Percentiles rank a stretch among this genome's conserved stretches.
Conservation (phyloP, 1,284 basidiomycete genomes). For the Heimioporus retisporus region DNA sequence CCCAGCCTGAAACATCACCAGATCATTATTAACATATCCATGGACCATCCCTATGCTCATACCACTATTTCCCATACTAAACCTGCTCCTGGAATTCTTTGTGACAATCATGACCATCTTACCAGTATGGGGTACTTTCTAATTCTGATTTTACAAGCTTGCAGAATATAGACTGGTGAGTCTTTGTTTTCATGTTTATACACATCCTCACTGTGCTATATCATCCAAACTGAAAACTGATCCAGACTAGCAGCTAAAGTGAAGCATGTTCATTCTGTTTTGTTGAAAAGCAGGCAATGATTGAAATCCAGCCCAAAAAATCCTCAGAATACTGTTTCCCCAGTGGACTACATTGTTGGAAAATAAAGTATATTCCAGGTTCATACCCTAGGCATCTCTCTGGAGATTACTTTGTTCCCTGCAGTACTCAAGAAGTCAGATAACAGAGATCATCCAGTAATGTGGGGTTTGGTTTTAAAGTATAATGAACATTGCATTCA, state of each 20-base stretch:
- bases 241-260: slow-evolving; percentile 80
- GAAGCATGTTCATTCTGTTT: slow-evolving; percentile 51
- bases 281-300: slow-evolving; percentile 15
- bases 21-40: too few species aligned
- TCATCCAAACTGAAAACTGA: slow-evolving; percentile 76
- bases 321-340: slow-evolving; percentile 81
- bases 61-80: too few species aligned
- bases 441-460: slow-evolving; percentile 78
- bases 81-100: neutral
- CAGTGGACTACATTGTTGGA: slow-evolving; percentile 76
- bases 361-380: slow-evolving; percentile 66
- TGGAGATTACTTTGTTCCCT: slow-evolving; percentile 63
- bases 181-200: slow-evolving; percentile 1
- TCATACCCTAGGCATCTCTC: neutral
- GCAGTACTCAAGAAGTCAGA: slow-evolving; percentile 84
- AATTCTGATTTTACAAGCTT: slow-evolving; percentile 47
- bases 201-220: slow-evolving; percentile 44
- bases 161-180: slow-evolving; percentile 57
- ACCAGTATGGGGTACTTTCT: neutral
- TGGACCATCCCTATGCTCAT: too few species aligned
- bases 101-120: neutral
- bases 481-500: slow-evolving; percentile 39
- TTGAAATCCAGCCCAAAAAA: slow-evolving; percentile 69
- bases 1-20: too few species aligned
- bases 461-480: slow-evolving; percentile 87